Percentiles rank a stretch among this genome's conserved stretches.
phyloP scores from a whole-genome alignment of 495 filamentous ascomycete genomes.

The Penicillium mononematosum region DNA sequence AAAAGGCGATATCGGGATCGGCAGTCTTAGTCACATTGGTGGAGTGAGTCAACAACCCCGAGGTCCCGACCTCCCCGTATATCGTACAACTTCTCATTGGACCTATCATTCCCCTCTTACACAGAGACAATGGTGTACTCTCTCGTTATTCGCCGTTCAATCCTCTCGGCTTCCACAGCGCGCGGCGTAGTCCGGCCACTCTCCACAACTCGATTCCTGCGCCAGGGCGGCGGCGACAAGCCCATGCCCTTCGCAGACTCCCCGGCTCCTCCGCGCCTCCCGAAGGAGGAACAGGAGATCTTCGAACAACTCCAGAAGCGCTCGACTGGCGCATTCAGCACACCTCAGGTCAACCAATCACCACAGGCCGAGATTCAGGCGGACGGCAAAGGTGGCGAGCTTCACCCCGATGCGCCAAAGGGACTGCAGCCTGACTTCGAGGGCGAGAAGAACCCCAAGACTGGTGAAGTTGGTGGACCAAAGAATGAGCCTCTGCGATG shows the following conservation, averaged over 20 bases:
- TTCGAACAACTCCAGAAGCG: slow-evolving; percentile 80
- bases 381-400: slow-evolving; percentile 55
- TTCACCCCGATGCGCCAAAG: slow-evolving; percentile 67
- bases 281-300: slow-evolving; percentile 85
- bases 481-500: slow-evolving; percentile 96
- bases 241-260: slow-evolving; percentile 44
- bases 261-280: slow-evolving; percentile 79
- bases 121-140: slow-evolving; percentile 19
- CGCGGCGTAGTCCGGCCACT: slow-evolving; percentile 33
- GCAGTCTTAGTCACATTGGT: slow-evolving; percentile 29
- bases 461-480: slow-evolving; percentile 93
- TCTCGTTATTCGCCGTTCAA: slow-evolving; percentile 19
- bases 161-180: slow-evolving; percentile 19
- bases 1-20: slow-evolving; percentile 41
- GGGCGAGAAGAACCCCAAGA: slow-evolving; percentile 88
- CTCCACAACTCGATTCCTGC: slow-evolving; percentile 33
- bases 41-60: slow-evolving; percentile 22
- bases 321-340: slow-evolving; percentile 74
- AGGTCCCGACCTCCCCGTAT: background rate
- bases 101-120: slow-evolving; percentile 6
- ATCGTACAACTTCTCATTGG: slow-evolving; percentile 8
- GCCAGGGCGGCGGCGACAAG: slow-evolving; percentile 30
- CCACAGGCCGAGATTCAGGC: slow-evolving; percentile 43
- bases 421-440: slow-evolving; percentile 91
- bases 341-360: slow-evolving; percentile 44